These are phyloP conservation scores for Eremochloa ophiuroides DNA, from an alignment of 176 grass and related monocot genomes.

Conservation along the genomic window DNA sequence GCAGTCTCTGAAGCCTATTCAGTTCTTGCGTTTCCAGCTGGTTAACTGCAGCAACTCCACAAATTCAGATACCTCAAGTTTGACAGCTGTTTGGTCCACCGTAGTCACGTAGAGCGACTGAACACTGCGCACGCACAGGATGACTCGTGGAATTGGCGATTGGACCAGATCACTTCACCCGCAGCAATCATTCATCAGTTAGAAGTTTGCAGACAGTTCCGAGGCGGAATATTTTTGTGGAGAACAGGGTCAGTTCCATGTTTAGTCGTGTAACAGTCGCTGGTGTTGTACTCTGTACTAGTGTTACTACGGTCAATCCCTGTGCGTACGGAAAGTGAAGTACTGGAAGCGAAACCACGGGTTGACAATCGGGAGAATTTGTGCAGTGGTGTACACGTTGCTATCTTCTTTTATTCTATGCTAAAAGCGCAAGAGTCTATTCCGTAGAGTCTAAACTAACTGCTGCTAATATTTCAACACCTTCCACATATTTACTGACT, in stretches of 20 bases:
- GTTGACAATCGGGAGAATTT: neutral
- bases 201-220: neutral
- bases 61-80: neutral
- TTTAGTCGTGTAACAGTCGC: too few relatives aligned
- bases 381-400: neutral
- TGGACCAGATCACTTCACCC: constrained; percentile 15
- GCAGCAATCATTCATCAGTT: constrained; percentile 2
- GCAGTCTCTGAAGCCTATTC: neutral
- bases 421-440: neutral
- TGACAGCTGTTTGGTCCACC: neutral
- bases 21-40: neutral
- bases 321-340: neutral
- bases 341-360: neutral
- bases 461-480: neutral
- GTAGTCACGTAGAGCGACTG: constrained; percentile 25
- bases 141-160: constrained; percentile 3
- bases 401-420: neutral
- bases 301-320: too few relatives aligned
- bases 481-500: neutral
- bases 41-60: neutral
- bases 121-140: neutral
- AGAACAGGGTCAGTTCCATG: too few relatives aligned
- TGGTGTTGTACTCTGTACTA: too few relatives aligned
- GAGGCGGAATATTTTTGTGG: too few relatives aligned
- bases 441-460: neutral